Conservation (phyloP, 1,139 yeast genomes). For the Magnusiomyces sp. region DNA sequence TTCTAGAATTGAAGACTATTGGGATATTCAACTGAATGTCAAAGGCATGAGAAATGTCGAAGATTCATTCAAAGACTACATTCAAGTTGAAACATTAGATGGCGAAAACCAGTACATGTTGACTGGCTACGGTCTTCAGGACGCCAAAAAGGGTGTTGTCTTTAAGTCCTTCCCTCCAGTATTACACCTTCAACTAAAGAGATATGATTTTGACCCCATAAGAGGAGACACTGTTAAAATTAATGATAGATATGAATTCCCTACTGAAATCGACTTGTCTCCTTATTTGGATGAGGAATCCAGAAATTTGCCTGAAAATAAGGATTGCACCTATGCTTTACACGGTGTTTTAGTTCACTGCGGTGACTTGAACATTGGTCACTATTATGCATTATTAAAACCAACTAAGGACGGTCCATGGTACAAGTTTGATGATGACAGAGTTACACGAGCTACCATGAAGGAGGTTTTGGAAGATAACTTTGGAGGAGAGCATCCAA, state of each 20-base stretch:
- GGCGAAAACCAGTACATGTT: constrained; percentile 97
- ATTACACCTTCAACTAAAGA: constrained; percentile 79
- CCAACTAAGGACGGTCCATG: constrained; percentile 67
- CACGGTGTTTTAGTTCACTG: constrained; percentile 95
- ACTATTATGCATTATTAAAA: constrained; percentile 86
- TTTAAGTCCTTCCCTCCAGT: constrained; percentile 89
- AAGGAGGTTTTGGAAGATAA: constrained; percentile 87
- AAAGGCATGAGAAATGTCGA: constrained; percentile 66
- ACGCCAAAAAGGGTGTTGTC: constrained; percentile 93
- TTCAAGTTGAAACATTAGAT: constrained; percentile 78
- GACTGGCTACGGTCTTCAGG: constrained; percentile 85
- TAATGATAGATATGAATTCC: constrained; percentile 88
- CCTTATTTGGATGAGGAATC: constrained; percentile 58
- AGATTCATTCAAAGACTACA: constrained; percentile 75
- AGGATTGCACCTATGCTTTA: constrained; percentile 54
- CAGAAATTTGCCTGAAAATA: constrained; percentile 49
- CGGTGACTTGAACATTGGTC: constrained; percentile 94
- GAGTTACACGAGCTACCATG: constrained; percentile 78
- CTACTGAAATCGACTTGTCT: constrained; percentile 68
- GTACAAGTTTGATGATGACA: constrained; percentile 93
- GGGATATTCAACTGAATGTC: constrained; percentile 96
- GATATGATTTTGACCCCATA: constrained; percentile 91
- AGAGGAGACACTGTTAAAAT: constrained; percentile 84
- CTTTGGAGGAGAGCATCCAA: constrained; percentile 61
- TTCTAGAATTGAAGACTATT: constrained; percentile 84